Evolutionary conservation across 2,329 filamentous ascomycete species (phyloP).

Genomic region (Simplicillium sp.): DNA sequence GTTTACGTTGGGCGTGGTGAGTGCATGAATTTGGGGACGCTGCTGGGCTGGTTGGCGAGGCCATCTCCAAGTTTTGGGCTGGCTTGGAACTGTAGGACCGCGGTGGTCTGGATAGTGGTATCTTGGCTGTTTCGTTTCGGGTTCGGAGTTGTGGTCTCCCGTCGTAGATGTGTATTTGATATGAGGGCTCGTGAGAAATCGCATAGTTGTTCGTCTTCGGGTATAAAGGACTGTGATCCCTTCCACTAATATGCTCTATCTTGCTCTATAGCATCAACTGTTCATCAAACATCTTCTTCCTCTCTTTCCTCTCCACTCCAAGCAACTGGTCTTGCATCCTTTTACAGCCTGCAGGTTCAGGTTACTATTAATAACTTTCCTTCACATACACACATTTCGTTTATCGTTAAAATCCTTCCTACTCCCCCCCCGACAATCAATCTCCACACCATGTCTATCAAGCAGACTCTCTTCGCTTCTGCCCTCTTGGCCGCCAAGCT

Average conservation of each 20-base stretch:
- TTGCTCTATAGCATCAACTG: conserved; percentile 4
- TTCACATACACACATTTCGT: background rate
- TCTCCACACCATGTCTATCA: conserved; percentile 14
- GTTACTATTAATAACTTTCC: conserved; percentile 2
- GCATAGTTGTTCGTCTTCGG: background rate
- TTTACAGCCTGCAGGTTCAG: conserved; percentile 5
- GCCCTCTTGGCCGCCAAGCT: conserved; percentile 44
- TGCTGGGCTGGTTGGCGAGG: too few species aligned
- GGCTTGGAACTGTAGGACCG: too few species aligned
- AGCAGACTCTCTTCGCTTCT: conserved; percentile 28
- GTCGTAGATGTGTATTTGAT: too few species aligned
- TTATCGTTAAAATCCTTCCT: background rate
- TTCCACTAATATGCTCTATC: conserved; percentile 4
- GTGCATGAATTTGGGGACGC: too few species aligned
- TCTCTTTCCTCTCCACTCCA: background rate
- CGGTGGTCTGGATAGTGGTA: too few species aligned
- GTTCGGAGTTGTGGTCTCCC: too few species aligned
- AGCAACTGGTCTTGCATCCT: background rate
- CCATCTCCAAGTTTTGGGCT: too few species aligned
- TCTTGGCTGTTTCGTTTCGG: too few species aligned
- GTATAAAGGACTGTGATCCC: conserved; percentile 3
- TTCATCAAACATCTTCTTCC: background rate
- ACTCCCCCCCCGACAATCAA: background rate
- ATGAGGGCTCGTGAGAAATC: too few species aligned
- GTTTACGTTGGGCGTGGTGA: too few species aligned